Conservation (phyloP, 2,329 filamentous ascomycete genomes). For the Alternaria tenuissima region DNA sequence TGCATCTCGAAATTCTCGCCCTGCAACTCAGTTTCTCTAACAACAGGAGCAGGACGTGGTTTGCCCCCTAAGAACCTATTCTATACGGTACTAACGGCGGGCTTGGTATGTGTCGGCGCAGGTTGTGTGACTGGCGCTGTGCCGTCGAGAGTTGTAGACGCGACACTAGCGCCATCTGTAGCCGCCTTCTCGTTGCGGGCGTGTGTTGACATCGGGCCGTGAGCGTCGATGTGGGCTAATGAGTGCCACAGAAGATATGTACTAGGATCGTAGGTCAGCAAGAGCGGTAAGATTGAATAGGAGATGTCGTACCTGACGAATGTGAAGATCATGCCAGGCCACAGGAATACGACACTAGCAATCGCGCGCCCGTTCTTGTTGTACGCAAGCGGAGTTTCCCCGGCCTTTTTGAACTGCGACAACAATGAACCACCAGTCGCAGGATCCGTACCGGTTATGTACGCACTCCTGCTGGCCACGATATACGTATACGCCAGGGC, state of each 20-base stretch:
- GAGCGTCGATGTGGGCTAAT: slow-evolving; percentile 50
- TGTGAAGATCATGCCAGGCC: slow-evolving; percentile 61
- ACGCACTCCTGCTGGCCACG: slow-evolving; percentile 57
- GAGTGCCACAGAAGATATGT: slow-evolving; percentile 51
- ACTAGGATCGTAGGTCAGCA: slow-evolving; percentile 28
- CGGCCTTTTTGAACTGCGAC: slow-evolving; percentile 38
- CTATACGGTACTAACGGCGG: background rate
- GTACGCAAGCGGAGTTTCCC: slow-evolving; percentile 55
- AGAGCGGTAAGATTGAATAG: background rate
- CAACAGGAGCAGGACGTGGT: background rate
- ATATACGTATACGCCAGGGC: slow-evolving; percentile 63
- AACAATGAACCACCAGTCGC: slow-evolving; percentile 45
- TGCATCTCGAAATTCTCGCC: background rate
- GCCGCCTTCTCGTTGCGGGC: slow-evolving; percentile 28
- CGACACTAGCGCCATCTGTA: background rate
- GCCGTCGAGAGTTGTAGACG: background rate
- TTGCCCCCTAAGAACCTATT: background rate
- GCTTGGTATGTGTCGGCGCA: background rate
- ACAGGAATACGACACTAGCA: slow-evolving; percentile 62
- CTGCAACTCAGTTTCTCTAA: background rate
- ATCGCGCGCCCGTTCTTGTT: slow-evolving; percentile 60
- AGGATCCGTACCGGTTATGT: slow-evolving; percentile 54
- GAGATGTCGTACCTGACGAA: slow-evolving; percentile 53
- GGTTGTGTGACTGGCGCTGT: background rate
- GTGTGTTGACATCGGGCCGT: slow-evolving; percentile 52